Evolutionary conservation across 352 stramenopile species (phyloP).

Genomic region (Plasmopara viticola): DNA sequence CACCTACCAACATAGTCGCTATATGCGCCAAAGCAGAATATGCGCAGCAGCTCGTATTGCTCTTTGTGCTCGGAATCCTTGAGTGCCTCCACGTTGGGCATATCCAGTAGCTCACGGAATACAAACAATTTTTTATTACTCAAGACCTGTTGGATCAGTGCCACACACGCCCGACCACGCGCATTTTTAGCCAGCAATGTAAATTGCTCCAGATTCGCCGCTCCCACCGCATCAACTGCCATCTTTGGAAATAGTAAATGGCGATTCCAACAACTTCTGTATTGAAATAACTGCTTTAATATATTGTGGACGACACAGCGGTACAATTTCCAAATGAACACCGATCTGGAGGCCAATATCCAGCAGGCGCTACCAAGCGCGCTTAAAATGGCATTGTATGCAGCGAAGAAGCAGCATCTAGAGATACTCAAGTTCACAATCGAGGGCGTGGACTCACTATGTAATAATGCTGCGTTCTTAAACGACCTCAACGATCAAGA

Average conservation of each 20-base stretch:
- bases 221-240: conserved; percentile 61
- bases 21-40: conserved; percentile 89
- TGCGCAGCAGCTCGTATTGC: conserved; percentile 76
- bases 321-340: conserved; percentile 19
- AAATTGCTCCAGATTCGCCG: conserved; percentile 88
- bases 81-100: conserved; percentile 86
- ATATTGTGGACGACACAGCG: too few relatives aligned
- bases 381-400: conserved; percentile 73
- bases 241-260: conserved; percentile 19
- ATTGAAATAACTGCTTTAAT: conserved; percentile 5
- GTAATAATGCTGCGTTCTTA: conserved; percentile 55
- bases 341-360: conserved; percentile 54
- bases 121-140: conserved; percentile 91
- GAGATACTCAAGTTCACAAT: conserved; percentile 72
- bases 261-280: too few relatives aligned
- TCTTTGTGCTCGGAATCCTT: conserved; percentile 63
- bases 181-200: conserved; percentile 89
- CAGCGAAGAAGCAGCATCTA: conserved; percentile 64
- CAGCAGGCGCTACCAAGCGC: conserved; percentile 52
- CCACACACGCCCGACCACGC: conserved; percentile 84
- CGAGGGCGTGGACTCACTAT: conserved; percentile 60
- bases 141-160: conserved; percentile 90
- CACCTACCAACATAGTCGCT: conserved; percentile 72
- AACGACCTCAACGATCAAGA: conserved; percentile 57
- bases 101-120: conserved; percentile 89